Evolutionary conservation across 108 stramenopile species (phyloP).

Genomic region (Nitzschia sp.): DNA sequence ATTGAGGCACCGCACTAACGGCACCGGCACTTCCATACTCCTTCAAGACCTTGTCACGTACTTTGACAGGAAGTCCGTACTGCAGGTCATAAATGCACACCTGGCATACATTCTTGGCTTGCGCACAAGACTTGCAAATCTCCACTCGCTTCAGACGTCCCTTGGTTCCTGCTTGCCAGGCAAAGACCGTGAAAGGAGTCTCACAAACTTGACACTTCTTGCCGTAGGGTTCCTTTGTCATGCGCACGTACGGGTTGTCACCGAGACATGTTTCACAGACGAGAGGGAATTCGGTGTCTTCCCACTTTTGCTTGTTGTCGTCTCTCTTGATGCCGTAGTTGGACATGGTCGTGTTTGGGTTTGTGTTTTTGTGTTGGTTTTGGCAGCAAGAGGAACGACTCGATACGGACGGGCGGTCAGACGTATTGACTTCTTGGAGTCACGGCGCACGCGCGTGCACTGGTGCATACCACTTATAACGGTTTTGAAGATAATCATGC

Average conservation of each 20-base stretch:
- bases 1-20: slow-evolving; percentile 76
- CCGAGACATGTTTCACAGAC: slow-evolving; percentile 99
- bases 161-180: slow-evolving; percentile 96
- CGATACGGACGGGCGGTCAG: too few species aligned
- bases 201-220: slow-evolving; percentile 98
- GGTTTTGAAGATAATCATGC: not conserved
- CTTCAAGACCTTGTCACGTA: slow-evolving; percentile 87
- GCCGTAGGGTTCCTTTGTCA: slow-evolving; percentile 91
- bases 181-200: slow-evolving; percentile 93
- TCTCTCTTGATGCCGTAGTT: slow-evolving; percentile 68
- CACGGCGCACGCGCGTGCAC: too few species aligned
- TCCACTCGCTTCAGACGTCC: slow-evolving; percentile 94
- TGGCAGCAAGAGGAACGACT: too few species aligned
- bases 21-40: slow-evolving; percentile 58
- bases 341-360: slow-evolving; percentile 8
- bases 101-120: slow-evolving; percentile 98
- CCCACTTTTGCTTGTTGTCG: slow-evolving; percentile 89
- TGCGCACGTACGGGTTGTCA: slow-evolving; percentile 97
- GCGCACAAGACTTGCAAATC: slow-evolving; percentile 94
- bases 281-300: slow-evolving; percentile 95
- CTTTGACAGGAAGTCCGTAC: slow-evolving; percentile 93
- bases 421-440: too few species aligned
- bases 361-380: not conserved
- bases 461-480: too few species aligned
- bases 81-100: slow-evolving; percentile 97